phyloP scores from a whole-genome alignment of 2,329 filamentous ascomycete genomes.

The Aureobasidium melanogenum region DNA sequence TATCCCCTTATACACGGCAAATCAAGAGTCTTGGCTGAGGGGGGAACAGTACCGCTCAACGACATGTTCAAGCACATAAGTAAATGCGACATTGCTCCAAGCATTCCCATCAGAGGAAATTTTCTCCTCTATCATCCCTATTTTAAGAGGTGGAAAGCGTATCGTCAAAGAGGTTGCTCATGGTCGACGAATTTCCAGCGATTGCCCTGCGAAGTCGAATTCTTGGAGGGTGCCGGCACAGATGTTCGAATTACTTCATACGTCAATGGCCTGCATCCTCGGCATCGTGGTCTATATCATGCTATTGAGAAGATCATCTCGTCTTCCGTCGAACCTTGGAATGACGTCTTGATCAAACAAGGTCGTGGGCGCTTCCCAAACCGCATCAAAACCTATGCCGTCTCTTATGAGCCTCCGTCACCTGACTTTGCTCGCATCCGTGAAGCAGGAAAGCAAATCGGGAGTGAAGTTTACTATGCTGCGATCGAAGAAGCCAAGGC shows the following conservation, averaged over 20 bases:
- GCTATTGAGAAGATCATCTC: slow-evolving; percentile 14
- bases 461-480: neutral
- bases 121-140: neutral
- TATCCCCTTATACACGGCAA: slow-evolving; percentile 20
- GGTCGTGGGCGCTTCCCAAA: neutral
- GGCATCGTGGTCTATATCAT: neutral
- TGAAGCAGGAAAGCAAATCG: neutral
- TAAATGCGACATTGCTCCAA: slow-evolving; percentile 10
- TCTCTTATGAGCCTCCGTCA: neutral
- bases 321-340: slow-evolving; percentile 10
- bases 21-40: slow-evolving; percentile 16
- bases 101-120: neutral
- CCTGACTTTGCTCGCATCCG: neutral
- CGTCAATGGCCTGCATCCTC: slow-evolving; percentile 13
- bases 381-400: slow-evolving; percentile 5
- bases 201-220: slow-evolving; percentile 13
- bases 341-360: slow-evolving; percentile 12
- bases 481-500: slow-evolving; percentile 2
- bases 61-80: slow-evolving; percentile 13
- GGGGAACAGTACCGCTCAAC: slow-evolving; percentile 9
- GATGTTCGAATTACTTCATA: slow-evolving; percentile 13
- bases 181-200: slow-evolving; percentile 11
- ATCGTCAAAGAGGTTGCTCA: neutral
- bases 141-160: neutral
- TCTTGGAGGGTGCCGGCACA: neutral